These are phyloP conservation scores for Xylariaceae sp. DNA, from an alignment of 2,329 filamentous ascomycete species.

Conservation along the genomic window DNA sequence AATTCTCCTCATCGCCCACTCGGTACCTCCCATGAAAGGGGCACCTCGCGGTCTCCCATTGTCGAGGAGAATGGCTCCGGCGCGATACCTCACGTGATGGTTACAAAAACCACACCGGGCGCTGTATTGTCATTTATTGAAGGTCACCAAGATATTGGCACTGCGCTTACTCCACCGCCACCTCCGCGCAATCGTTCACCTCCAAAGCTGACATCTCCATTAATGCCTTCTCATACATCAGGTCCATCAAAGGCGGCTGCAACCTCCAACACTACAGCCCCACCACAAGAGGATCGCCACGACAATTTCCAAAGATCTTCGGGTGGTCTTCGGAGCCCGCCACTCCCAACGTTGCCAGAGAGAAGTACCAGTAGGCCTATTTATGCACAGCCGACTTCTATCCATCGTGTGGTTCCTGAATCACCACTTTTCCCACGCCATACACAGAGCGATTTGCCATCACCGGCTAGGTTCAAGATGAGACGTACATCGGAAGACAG, in stretches of 20 bases:
- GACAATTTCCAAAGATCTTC: conserved; percentile 21
- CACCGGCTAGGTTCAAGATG: conserved; percentile 46
- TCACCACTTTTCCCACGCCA: conserved; percentile 32
- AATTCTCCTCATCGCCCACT: conserved; percentile 31
- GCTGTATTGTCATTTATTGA: conserved; percentile 14
- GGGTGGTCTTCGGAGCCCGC: conserved; percentile 21
- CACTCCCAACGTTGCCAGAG: conserved; percentile 30
- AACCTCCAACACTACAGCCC: conserved; percentile 13
- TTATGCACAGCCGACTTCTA: conserved; percentile 18
- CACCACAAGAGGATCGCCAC: conserved; percentile 22
- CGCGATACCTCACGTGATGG: conserved; percentile 5
- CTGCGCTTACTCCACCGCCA: conserved; percentile 13
- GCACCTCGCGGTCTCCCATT: conserved; percentile 35
- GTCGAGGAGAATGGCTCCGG: conserved; percentile 35
- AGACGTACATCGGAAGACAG: conserved; percentile 56
- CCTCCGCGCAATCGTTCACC: conserved; percentile 23
- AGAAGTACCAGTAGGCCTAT: conserved; percentile 26
- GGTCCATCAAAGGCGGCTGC: conserved; percentile 23
- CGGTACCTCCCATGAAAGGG: conserved; percentile 38
- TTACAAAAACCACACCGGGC: conserved; percentile 18
- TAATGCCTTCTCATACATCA: conserved; percentile 13
- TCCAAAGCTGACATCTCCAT: conserved; percentile 10
- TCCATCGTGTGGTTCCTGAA: conserved; percentile 25
- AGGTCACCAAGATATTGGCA: conserved; percentile 12
- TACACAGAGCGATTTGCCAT: conserved; percentile 45